Conservation (phyloP, 2,329 filamentous ascomycete species). For the Calonectria montana region DNA sequence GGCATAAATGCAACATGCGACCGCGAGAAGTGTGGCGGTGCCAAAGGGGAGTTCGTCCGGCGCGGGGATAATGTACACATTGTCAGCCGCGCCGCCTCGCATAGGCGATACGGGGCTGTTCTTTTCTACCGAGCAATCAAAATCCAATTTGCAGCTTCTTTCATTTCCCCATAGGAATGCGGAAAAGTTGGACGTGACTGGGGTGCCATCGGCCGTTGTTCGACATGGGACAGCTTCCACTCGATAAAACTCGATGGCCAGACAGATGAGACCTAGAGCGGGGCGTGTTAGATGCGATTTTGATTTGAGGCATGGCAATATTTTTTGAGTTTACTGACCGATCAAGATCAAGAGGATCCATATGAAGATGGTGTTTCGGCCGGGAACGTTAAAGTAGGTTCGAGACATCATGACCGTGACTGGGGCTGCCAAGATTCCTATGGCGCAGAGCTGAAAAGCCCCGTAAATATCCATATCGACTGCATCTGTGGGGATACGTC, state of each 20-base stretch:
- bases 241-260: slow-evolving; percentile 74
- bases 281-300: not conserved
- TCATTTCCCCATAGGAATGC: slow-evolving; percentile 57
- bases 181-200: slow-evolving; percentile 47
- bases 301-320: fast-evolving
- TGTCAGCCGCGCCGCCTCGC: slow-evolving; percentile 64
- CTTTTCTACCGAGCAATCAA: slow-evolving; percentile 56
- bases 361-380: slow-evolving; percentile 73
- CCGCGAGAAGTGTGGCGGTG: slow-evolving; percentile 69
- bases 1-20: slow-evolving; percentile 73
- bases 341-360: slow-evolving; percentile 72
- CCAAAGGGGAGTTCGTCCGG: slow-evolving; percentile 68
- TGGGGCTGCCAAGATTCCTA: slow-evolving; percentile 73
- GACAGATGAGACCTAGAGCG: slow-evolving; percentile 64
- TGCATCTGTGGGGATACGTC: slow-evolving; percentile 55
- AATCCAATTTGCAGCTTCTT: slow-evolving; percentile 59
- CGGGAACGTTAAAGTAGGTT: slow-evolving; percentile 73
- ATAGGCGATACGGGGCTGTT: slow-evolving; percentile 65
- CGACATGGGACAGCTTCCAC: slow-evolving; percentile 57
- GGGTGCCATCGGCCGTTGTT: slow-evolving; percentile 49
- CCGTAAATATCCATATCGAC: slow-evolving; percentile 77
- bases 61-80: slow-evolving; percentile 72
- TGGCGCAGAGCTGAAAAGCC: slow-evolving; percentile 74
- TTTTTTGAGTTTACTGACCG: slow-evolving; percentile 52
- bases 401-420: slow-evolving; percentile 69